A percentile compares a stretch with the other conserved stretches of the same genome.
These are phyloP conservation scores for Rhodomyrtus psidioides DNA, from an alignment of 441 rosid species.

Conservation along the genomic window DNA sequence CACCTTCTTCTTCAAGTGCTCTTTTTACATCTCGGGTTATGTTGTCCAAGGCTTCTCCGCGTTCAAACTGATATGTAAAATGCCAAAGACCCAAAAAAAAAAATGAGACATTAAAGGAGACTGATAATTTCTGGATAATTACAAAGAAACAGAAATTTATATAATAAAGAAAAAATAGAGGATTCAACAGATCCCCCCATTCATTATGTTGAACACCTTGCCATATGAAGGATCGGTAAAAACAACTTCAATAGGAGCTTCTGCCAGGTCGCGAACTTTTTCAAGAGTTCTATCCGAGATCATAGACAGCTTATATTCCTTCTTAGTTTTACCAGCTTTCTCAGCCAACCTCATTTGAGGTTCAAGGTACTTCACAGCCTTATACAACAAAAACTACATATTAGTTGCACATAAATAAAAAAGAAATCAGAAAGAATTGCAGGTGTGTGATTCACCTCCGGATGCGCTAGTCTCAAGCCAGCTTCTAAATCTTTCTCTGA, in stretches of 20 bases:
- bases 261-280: conserved; percentile 64
- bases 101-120: neutral
- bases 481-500: conserved; percentile 85
- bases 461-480: conserved; percentile 90
- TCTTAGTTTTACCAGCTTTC: conserved; percentile 89
- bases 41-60: conserved; percentile 91
- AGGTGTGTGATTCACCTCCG: conserved; percentile 48
- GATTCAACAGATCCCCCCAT: neutral
- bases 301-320: conserved; percentile 85
- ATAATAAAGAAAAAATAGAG: neutral
- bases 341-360: conserved; percentile 87
- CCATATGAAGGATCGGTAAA: conserved; percentile 85
- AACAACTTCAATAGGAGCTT: conserved; percentile 60
- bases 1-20: conserved; percentile 73
- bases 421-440: neutral
- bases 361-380: conserved; percentile 88
- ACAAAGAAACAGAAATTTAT: neutral
- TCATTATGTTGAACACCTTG: conserved; percentile 44
- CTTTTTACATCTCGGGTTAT: conserved; percentile 61
- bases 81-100: neutral
- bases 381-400: conserved; percentile 18
- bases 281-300: conserved; percentile 58
- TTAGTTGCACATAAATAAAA: neutral
- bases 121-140: neutral
- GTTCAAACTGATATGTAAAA: conserved; percentile 63